Base-by-base conservation (phyloP, 2,329 filamentous ascomycete species). In the Fusarium siculi region DNA sequence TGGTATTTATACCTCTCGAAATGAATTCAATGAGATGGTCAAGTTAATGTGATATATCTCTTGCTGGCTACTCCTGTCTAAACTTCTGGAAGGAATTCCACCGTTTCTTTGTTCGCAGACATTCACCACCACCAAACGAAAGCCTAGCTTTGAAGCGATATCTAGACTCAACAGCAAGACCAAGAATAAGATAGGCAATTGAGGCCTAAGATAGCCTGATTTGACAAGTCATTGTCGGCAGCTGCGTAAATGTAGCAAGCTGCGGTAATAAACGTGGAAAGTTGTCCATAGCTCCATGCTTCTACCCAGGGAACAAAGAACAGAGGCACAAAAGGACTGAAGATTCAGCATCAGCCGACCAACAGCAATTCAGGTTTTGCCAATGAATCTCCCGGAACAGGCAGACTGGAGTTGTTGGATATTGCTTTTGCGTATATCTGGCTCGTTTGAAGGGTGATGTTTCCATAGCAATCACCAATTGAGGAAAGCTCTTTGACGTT, bases 371-470 rank as follows among this genome's bases (percentile, higher is more conserved):
- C 9, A 19, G 1, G 0, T 4, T 12, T 25, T 16, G 4, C 12
- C 16, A 3, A 4, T 37, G 1, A n/a, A 9, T 18, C 4, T 5
- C 9, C 39, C 2, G 8, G 12, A 15, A 19, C 2, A 28, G 1
- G 21, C 1, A n/a, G 25, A 8, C 18, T 53, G 9, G 7, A 10
- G 11, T 34, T 10, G 18, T 21, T 23, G 8, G 14, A 10, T 7
- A 8, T 34, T 11, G 23, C 30, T 5, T 43, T 12, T 12, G 18
- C 36, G 8, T n/a, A 21, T 10, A 14, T 11, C 32, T 49, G 12
- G 30, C 15, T 61, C 16, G 55, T 8, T 21, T 21, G 19, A 63
- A 39, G 10, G 50, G 25, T 32, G 16, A 30, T 44, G 15, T 25
- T 44, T 16, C 61, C 9, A 36, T 64, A 19, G 18, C 23, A 4